These are phyloP conservation scores for Blastobotrys buckinghamii DNA, from an alignment of 1,139 yeast genomes.

Conservation along the genomic window DNA sequence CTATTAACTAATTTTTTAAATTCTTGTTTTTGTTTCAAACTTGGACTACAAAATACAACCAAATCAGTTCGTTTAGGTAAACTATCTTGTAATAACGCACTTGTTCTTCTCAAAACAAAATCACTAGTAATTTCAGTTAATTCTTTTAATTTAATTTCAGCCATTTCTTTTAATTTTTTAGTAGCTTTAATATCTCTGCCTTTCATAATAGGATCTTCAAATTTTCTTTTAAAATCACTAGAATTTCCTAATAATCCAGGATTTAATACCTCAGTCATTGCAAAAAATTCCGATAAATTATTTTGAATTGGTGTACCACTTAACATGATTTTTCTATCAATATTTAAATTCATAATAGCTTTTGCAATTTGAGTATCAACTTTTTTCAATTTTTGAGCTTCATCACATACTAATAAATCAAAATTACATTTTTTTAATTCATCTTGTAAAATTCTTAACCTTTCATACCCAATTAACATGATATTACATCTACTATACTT, in stretches of 20 bases:
- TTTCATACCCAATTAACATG: constrained; percentile 82
- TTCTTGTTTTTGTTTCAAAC: constrained; percentile 49
- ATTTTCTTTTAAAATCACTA: constrained; percentile 58
- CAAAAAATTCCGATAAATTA: constrained; percentile 76
- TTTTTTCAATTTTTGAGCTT: constrained; percentile 81
- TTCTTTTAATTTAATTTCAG: constrained; percentile 56
- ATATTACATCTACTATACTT: constrained; percentile 70
- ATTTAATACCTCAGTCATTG: constrained; percentile 74
- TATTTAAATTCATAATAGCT: constrained; percentile 50
- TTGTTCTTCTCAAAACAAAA: constrained; percentile 74
- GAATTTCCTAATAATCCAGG: constrained; percentile 74
- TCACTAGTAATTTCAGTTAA: constrained; percentile 56
- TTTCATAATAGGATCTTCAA: constrained; percentile 61
- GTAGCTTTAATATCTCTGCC: constrained; percentile 69
- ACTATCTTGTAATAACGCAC: constrained; percentile 54
- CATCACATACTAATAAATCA: constrained; percentile 86
- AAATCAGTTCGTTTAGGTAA: constrained; percentile 75
- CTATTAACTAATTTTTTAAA: constrained; percentile 49
- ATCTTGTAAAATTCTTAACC: constrained; percentile 51
- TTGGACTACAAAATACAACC: constrained; percentile 75
- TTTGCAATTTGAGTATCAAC: constrained; percentile 58
- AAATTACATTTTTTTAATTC: constrained; percentile 48
- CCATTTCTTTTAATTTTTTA: constrained; percentile 46
- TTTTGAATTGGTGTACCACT: constrained; percentile 97
- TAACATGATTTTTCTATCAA: constrained; percentile 55